phyloP scores from a whole-genome alignment of 2,329 filamentous ascomycete genomes.

The Colletotrichum endophyticum region DNA sequence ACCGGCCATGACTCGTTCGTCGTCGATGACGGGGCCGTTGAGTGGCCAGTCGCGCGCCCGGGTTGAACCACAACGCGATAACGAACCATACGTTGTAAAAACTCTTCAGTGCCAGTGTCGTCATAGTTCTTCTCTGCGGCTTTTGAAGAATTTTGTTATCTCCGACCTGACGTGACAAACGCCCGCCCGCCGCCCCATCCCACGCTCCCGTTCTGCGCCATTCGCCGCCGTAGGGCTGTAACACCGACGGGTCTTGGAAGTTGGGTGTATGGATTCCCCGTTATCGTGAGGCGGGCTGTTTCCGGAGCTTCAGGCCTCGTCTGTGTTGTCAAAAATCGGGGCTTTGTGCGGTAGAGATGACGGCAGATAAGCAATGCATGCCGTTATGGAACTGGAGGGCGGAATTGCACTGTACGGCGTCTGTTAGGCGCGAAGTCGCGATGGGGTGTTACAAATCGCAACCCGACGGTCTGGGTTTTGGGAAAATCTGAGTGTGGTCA shows the following conservation, averaged over 20 bases:
- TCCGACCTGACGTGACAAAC: not conserved
- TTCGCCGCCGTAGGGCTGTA: not conserved
- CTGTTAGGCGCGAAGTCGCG: not conserved
- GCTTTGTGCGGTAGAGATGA: not conserved
- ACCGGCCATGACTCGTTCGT: conserved; percentile 10
- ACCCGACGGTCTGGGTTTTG: not conserved
- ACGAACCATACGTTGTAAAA: not conserved
- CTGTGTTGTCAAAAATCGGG: not conserved
- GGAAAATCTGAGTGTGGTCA: not conserved
- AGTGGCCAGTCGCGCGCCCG: not conserved
- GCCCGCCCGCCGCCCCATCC: not conserved
- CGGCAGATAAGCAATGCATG: not conserved
- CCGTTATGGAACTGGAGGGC: not conserved
- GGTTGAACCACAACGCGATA: not conserved
- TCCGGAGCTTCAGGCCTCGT: not conserved
- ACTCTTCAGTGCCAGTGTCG: not conserved
- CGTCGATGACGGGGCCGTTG: not conserved
- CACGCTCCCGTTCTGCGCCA: not conserved
- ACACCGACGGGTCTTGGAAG: not conserved
- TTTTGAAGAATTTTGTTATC: not conserved
- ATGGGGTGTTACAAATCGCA: not conserved
- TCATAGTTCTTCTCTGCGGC: not conserved
- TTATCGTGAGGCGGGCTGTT: not conserved
- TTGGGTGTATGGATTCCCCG: not conserved
- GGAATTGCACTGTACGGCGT: not conserved